A percentile compares a stretch with the other conserved stretches of the same genome.
Evolutionary conservation across 768 basidiomycete species (phyloP).

Genomic region (Hypholoma fasciculare): DNA sequence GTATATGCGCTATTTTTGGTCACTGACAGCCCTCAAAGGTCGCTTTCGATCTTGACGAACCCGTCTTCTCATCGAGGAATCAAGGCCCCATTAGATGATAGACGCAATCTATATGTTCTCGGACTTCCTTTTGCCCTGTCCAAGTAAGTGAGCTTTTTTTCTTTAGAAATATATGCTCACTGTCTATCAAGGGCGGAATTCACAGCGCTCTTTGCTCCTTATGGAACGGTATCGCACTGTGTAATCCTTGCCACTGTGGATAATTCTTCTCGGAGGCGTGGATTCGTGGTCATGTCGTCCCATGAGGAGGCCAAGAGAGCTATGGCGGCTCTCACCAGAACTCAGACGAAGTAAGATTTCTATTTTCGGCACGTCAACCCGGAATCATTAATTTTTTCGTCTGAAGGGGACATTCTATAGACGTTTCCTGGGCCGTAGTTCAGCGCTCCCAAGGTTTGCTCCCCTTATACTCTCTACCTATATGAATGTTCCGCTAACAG

Average conservation of each 20-base stretch:
- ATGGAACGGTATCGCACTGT: conserved; percentile 70
- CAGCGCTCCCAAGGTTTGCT: conserved; percentile 76
- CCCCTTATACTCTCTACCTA: not conserved
- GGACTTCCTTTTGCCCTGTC: conserved; percentile 81
- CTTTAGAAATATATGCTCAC: not conserved
- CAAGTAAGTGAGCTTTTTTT: conserved; percentile 44
- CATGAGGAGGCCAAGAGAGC: conserved; percentile 72
- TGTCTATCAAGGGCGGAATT: conserved; percentile 49
- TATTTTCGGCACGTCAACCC: not conserved
- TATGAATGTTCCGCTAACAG: not conserved
- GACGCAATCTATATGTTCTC: conserved; percentile 83
- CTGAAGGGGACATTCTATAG: conserved; percentile 68
- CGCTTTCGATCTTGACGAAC: conserved; percentile 34
- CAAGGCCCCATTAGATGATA: conserved; percentile 42
- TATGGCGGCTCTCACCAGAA: conserved; percentile 66
- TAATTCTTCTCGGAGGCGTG: conserved; percentile 79
- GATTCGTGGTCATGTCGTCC: conserved; percentile 79
- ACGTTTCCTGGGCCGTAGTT: conserved; percentile 87
- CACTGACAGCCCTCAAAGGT: conserved; percentile 24
- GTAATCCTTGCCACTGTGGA: conserved; percentile 85
- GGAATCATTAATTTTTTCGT: not conserved
- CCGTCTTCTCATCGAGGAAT: conserved; percentile 20
- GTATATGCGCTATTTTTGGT: conserved; percentile 16
- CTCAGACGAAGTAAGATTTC: conserved; percentile 60
- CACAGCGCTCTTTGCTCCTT: conserved; percentile 56